Conservation (phyloP, 306 rosid species). For the Acacia crassicarpa region DNA sequence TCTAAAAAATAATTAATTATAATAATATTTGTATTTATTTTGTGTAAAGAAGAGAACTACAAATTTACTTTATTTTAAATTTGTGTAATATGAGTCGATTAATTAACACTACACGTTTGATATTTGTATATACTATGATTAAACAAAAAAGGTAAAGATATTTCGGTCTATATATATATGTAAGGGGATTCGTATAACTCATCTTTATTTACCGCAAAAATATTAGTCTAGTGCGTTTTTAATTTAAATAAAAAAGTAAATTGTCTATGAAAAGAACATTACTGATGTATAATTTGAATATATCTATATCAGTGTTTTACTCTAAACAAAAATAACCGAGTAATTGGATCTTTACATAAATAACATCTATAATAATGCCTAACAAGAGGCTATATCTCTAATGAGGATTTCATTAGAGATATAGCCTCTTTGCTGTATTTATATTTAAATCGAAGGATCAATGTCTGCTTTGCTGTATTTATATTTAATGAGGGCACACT, state of each 20-base stretch:
- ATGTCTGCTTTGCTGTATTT: conserved; percentile 26
- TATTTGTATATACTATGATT: background rate
- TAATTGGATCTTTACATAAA: background rate
- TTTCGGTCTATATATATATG: background rate
- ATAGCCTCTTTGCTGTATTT: no score
- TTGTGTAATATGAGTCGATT: background rate
- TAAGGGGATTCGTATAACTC: background rate
- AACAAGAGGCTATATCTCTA: background rate
- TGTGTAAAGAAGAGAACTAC: background rate
- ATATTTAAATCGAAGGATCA: background rate
- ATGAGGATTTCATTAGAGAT: background rate
- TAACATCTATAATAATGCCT: background rate
- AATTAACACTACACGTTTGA: background rate
- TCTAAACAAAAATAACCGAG: background rate
- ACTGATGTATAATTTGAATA: background rate
- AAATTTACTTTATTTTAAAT: background rate
- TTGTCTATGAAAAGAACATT: background rate
- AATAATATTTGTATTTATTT: background rate
- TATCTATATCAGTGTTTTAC: background rate
- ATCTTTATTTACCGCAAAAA: background rate
- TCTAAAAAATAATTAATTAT: no score
- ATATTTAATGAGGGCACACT: conserved; percentile 36
- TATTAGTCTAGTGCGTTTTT: background rate
- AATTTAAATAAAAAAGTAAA: background rate
- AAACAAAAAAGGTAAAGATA: background rate